These are phyloP conservation scores for Hypoxylon sp. DNA, from an alignment of 2,329 filamentous ascomycete genomes.

Conservation along the genomic window DNA sequence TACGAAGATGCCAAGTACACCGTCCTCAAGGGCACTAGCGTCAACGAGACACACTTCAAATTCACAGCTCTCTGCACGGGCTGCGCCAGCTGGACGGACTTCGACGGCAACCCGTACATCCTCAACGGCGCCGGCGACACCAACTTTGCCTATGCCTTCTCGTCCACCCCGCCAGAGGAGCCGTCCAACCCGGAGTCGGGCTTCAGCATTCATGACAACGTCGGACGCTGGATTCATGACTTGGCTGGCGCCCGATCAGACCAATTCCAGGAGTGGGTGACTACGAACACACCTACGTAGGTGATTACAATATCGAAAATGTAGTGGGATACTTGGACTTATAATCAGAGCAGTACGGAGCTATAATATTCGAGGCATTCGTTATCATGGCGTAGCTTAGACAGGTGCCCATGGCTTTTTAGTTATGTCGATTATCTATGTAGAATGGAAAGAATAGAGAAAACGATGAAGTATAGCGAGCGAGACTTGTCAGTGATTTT, in stretches of 20 bases:
- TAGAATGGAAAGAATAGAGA: constrained; percentile 17
- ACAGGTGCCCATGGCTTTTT: constrained; percentile 14
- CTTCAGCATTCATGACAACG: constrained; percentile 55
- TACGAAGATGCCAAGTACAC: constrained; percentile 48
- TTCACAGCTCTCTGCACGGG: constrained; percentile 50
- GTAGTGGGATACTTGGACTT: constrained; percentile 23
- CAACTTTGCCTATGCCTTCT: constrained; percentile 53
- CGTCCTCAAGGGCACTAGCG: constrained; percentile 48
- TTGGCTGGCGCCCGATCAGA: constrained; percentile 47
- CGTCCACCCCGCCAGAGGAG: constrained; percentile 49
- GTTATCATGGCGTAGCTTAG: constrained; percentile 24
- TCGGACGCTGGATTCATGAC: constrained; percentile 54
- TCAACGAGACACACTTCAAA: constrained; percentile 49
- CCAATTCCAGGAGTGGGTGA: constrained; percentile 47
- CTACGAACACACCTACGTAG: constrained; percentile 38
- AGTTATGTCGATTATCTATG: constrained; percentile 2
- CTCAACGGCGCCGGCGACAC: constrained; percentile 51
- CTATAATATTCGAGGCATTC: constrained; percentile 35
- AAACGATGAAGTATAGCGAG: no score
- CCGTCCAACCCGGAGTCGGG: constrained; percentile 48
- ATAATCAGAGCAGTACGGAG: constrained; percentile 30
- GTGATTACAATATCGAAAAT: constrained; percentile 17
- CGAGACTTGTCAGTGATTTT: no score
- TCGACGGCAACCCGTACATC: constrained; percentile 49
- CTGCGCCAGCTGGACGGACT: constrained; percentile 54